Base-by-base conservation (phyloP, 345 rosid species). In the Citrus maxima region DNA sequence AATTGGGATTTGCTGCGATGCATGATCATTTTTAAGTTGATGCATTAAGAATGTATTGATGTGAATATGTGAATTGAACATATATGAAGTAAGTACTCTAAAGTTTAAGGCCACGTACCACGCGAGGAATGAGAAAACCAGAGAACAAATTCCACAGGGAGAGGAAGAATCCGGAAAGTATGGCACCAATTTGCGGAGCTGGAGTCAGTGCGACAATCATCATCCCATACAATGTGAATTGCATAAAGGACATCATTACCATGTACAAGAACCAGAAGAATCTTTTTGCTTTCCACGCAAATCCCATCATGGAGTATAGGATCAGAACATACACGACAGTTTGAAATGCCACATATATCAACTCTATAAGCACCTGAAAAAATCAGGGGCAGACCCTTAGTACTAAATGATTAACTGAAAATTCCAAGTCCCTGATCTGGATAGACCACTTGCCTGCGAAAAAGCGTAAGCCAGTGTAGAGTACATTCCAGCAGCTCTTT, bases 81-180 rank as follows among this genome's bases (percentile, higher is more conserved):
- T 22, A 6, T 0, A 24, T 40, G 7, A 14, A 18, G 49, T 16
- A 14, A 18, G 49, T 16, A 12, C 13, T 77, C 46, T 54, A 46
- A 46, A 3, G 24, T 10, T 72, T 6, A 1, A 62, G 27, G 30
- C 3, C 9, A 69, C 87, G 9, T 86, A 95, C 98, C 86, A 77
- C 78, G 70, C 98, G 86, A 1, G 97, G 86, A 67, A 95, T 71
- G 76, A 93, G 86, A 72, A 93, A 95, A 71, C 97, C 97, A 3
- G 94, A 86, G 87, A 95, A 95, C 82, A 95, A 86, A 85, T 93
- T 95, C 98, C 98, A 92, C 46, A 93, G 85, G 77, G 92, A 80
- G 55, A 92, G 78, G 92, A 92, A 93, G 93, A 95, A 95, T 13
- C 5, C 16, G 28, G 93, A 83, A 89, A 88, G 78, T 62, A 95